Evolutionary conservation across 805 yeast species (phyloP), one percentile per base, ranked within the genome.

Genomic region (Ogataea degrootiae): DNA sequence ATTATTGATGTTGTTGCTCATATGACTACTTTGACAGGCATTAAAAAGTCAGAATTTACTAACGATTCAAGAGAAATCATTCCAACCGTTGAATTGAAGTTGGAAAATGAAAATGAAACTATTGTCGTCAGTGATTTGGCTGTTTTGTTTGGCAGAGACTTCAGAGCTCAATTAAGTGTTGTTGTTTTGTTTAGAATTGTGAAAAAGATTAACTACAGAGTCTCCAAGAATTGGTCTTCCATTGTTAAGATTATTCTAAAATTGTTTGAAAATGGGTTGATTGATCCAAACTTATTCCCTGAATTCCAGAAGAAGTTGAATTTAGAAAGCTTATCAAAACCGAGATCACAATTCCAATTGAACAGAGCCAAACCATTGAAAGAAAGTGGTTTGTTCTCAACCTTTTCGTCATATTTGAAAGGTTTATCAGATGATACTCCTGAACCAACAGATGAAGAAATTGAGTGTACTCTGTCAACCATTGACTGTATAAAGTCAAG

Each of bases 401-500:
- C 98, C 0, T 83, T 94, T 57, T 90, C 97, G 1, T 88, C 96
- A 0, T 92, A 90, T 59, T 76, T 94, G 66, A 87, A 94, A 53
- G 94, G 97, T 17, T 79, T 83, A 48, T 73, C 85, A 1, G 97
- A 90, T 58, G 95, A 88, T 45, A 82, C 87, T 4, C 83, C 85
- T 0, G 98, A 92, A 64, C 99, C 99, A 12, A 79, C 95, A 2
- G 95, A 87, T 47, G 96, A 88, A 59, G 97, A 92, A 56, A 84
- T 94, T 43, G 96, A 90, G 53, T 78, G 87, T 5, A 87, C 98
- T 0, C 65, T 85, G 14, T 83, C 89, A 5, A 86, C 97, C 0
- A 69, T 85, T 39, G 96, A 91, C 55, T 92, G 97, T 62, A 74
- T 92, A 44, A 79, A 79, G 44, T 80, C 92, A 0, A 81, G 94